A percentile compares a stretch with the other conserved stretches of the same genome.
Evolutionary conservation across 768 basidiomycete genomes (phyloP).

Genomic region (Xerocomellus chrysenteron): DNA sequence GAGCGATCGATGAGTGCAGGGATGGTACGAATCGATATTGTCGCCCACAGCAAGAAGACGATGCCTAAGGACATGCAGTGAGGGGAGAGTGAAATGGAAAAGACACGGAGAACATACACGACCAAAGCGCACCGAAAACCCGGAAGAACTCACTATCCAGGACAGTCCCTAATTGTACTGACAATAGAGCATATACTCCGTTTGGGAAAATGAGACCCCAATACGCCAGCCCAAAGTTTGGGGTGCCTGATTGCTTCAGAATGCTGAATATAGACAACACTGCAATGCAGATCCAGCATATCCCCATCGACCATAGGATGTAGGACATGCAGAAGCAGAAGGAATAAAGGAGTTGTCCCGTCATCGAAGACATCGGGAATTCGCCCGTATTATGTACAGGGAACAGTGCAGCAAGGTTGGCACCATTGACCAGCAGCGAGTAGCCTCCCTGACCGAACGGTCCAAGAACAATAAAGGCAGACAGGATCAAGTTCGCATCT

Average conservation of each 20-base stretch:
- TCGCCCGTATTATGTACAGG: constrained; percentile 30
- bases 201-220: constrained; percentile 61
- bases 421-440: constrained; percentile 42
- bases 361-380: constrained; percentile 33
- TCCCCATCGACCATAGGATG: constrained; percentile 54
- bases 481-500: constrained; percentile 39
- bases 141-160: constrained; percentile 52
- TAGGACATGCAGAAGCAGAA: constrained; percentile 47
- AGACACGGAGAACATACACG: constrained; percentile 35
- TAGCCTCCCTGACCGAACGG: constrained; percentile 55
- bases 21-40: constrained; percentile 42
- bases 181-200: constrained; percentile 50
- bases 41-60: constrained; percentile 43
- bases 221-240: constrained; percentile 47
- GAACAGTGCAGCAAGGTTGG: constrained; percentile 36
- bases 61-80: constrained; percentile 29
- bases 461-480: constrained; percentile 50
- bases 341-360: constrained; percentile 44
- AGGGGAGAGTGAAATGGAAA: not conserved
- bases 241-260: constrained; percentile 25
- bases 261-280: constrained; percentile 40
- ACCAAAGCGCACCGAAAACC: constrained; percentile 54
- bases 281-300: constrained; percentile 50
- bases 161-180: constrained; percentile 47
- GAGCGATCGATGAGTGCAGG: constrained; percentile 46